Evolutionary conservation across 2,329 filamentous ascomycete genomes (phyloP).

Genomic region (Aulographum hederae): DNA sequence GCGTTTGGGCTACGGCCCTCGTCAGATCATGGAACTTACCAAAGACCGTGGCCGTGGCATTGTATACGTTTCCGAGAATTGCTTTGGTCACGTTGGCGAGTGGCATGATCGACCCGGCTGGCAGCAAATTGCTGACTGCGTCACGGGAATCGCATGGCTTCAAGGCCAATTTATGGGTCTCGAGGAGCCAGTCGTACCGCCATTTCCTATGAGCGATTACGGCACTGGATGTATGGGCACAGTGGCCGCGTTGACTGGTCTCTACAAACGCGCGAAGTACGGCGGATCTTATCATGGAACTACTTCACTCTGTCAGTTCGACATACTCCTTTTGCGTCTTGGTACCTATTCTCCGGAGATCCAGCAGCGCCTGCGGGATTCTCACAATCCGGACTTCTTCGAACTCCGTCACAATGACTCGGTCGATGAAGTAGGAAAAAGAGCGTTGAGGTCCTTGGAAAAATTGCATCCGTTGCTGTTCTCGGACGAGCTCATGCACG

Average conservation of each 20-base stretch:
- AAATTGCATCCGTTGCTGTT: conserved; percentile 36
- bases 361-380: conserved; percentile 31
- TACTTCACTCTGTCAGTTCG: conserved; percentile 48
- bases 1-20: conserved; percentile 42
- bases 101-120: conserved; percentile 49
- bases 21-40: conserved; percentile 34
- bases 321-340: conserved; percentile 43
- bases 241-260: conserved; percentile 44
- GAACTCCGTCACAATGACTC: conserved; percentile 40
- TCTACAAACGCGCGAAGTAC: conserved; percentile 41
- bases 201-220: conserved; percentile 42
- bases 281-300: conserved; percentile 51
- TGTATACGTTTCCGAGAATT: conserved; percentile 53
- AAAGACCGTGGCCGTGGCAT: conserved; percentile 40
- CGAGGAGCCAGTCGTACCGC: conserved; percentile 45
- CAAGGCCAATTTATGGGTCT: conserved; percentile 44
- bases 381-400: conserved; percentile 35
- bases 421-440: conserved; percentile 45
- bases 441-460: conserved; percentile 37
- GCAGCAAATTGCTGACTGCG: conserved; percentile 56
- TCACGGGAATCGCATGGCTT: conserved; percentile 40
- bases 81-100: conserved; percentile 46
- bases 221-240: conserved; percentile 56
- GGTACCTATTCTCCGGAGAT: conserved; percentile 37
- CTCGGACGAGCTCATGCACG: conserved; percentile 24